These are phyloP conservation scores for Lentinus tigrinus DNA, from an alignment of 768 basidiomycete genomes.

Conservation along the genomic window DNA sequence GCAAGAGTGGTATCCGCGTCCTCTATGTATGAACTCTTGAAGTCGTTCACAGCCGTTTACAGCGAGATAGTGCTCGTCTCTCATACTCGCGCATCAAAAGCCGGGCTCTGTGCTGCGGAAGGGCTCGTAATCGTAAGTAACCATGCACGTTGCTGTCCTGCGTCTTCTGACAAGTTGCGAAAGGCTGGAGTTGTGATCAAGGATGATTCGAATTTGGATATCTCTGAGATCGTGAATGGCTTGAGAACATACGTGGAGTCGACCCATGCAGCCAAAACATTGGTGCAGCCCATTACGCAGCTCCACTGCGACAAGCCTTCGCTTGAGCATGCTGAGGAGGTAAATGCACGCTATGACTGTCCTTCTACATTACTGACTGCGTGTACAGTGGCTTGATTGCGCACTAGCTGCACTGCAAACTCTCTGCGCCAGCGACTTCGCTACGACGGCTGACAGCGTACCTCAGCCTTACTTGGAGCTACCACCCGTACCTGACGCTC, in stretches of 20 bases:
- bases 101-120: conserved; percentile 79
- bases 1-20: conserved; percentile 71
- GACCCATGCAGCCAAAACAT: conserved; percentile 52
- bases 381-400: conserved; percentile 67
- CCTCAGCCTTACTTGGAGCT: conserved; percentile 64
- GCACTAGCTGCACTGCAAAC: conserved; percentile 61
- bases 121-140: conserved; percentile 67
- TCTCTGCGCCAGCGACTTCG: conserved; percentile 61
- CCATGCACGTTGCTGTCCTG: not conserved
- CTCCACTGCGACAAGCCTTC: conserved; percentile 45
- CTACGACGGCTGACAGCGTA: conserved; percentile 52
- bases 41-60: conserved; percentile 81
- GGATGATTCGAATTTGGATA: conserved; percentile 54
- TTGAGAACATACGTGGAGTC: conserved; percentile 73
- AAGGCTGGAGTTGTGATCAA: conserved; percentile 73
- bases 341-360: conserved; percentile 27
- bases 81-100: conserved; percentile 77
- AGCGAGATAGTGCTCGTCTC: conserved; percentile 94
- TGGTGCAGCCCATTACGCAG: conserved; percentile 61
- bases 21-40: conserved; percentile 78
- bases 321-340: conserved; percentile 62
- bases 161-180: not conserved
- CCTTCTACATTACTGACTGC: not conserved
- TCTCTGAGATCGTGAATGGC: conserved; percentile 65
- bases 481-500: conserved; percentile 40